A percentile compares a stretch with the other conserved stretches of the same genome.
phyloP scores from a whole-genome alignment of 192 early-diverging fungal species.

The Podila minutissima region DNA sequence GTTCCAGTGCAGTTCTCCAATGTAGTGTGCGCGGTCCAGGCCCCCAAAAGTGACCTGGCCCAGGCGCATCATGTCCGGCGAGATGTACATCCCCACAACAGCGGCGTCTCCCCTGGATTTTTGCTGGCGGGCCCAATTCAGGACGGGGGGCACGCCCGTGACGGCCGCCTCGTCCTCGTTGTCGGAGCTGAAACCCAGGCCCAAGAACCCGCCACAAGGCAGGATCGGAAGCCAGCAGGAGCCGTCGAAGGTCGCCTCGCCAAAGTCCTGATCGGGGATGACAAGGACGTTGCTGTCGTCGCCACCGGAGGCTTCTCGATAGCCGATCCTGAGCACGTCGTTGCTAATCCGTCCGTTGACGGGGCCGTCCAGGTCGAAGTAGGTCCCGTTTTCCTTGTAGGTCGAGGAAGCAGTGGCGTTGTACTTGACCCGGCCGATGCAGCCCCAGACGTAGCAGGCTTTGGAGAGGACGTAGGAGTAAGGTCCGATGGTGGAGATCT shows the following conservation, averaged over 20 bases:
- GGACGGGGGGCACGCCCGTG: conserved; percentile 89
- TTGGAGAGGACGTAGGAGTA: conserved; percentile 98
- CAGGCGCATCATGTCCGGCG: conserved; percentile 49
- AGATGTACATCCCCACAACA: conserved; percentile 87
- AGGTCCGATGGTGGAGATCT: conserved; percentile 90
- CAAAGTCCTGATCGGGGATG: conserved; percentile 9
- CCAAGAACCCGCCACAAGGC: conserved; percentile 83
- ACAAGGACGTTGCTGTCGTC: not conserved
- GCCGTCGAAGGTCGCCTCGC: conserved; percentile 1
- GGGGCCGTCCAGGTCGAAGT: conserved; percentile 58
- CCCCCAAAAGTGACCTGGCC: conserved; percentile 74
- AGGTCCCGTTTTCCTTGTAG: conserved; percentile 84
- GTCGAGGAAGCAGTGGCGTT: conserved; percentile 78
- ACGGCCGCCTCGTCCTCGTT: conserved; percentile 82
- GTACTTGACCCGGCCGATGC: conserved; percentile 89
- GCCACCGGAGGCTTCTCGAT: too few species aligned
- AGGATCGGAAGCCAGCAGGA: conserved; percentile 63
- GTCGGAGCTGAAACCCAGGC: conserved; percentile 93
- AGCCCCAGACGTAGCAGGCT: conserved; percentile 88
- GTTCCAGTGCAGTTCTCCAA: conserved; percentile 78
- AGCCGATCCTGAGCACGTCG: conserved; percentile 6
- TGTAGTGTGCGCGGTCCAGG: conserved; percentile 77
- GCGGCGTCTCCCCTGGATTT: conserved; percentile 82
- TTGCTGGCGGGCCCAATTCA: conserved; percentile 80
- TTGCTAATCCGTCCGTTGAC: conserved; percentile 3